These are phyloP conservation scores for Vitis labrusca DNA, from an alignment of 164 flowering plant genomes.

Conservation along the genomic window DNA sequence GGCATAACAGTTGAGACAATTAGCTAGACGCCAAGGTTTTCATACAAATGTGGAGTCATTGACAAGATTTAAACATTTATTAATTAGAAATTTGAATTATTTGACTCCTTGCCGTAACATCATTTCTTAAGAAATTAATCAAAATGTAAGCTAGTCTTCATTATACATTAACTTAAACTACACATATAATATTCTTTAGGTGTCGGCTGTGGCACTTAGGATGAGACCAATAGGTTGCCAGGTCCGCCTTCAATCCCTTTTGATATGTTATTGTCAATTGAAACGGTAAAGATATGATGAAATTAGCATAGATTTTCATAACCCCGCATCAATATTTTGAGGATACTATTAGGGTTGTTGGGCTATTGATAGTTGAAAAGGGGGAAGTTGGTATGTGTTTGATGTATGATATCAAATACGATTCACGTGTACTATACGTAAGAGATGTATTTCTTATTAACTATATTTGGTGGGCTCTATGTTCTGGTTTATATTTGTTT, in stretches of 20 bases:
- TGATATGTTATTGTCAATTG: constrained; percentile 27
- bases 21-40: neutral
- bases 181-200: too few species aligned
- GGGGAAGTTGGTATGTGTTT: constrained; percentile 17
- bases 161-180: too few species aligned
- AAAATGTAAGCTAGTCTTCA: too few species aligned
- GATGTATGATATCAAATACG: constrained; percentile 15
- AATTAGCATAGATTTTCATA: constrained; percentile 40
- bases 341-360: constrained; percentile 23
- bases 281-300: constrained; percentile 46
- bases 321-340: constrained; percentile 23
- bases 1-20: constrained; percentile 59
- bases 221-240: too few species aligned
- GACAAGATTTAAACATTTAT: constrained; percentile 8
- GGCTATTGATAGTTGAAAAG: constrained; percentile 20
- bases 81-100: neutral
- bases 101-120: constrained; percentile 4
- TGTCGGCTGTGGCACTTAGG: too few species aligned
- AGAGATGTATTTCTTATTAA: constrained; percentile 11
- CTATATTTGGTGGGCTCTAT: neutral
- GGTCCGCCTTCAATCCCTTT: neutral
- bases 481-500: constrained; percentile 6
- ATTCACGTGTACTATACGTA: constrained; percentile 41
- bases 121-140: neutral
- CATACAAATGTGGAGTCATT: constrained; percentile 1